A percentile compares a stretch with the other conserved stretches of the same genome.
These are phyloP conservation scores for Mycogone perniciosa DNA, from an alignment of 2,329 filamentous ascomycete genomes.

Conservation along the genomic window DNA sequence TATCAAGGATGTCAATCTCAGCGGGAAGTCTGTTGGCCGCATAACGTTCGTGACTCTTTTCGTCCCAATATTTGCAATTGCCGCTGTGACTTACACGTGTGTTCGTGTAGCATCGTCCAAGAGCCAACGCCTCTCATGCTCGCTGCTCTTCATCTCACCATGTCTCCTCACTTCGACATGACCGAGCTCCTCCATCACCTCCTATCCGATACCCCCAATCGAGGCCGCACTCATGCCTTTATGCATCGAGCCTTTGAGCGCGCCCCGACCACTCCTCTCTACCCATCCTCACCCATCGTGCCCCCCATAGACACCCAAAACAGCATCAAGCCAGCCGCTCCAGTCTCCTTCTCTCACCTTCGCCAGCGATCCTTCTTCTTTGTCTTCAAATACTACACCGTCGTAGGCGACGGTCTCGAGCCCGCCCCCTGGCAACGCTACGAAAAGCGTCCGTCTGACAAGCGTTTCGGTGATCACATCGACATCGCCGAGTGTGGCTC, in stretches of 20 bases:
- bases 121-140: conserved; percentile 56
- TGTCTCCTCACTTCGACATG: conserved; percentile 55
- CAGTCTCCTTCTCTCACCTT: conserved; percentile 26
- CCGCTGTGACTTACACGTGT: conserved; percentile 25
- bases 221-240: conserved; percentile 39
- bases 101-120: conserved; percentile 47
- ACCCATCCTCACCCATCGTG: conserved; percentile 14
- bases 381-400: conserved; percentile 59
- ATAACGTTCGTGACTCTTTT: conserved; percentile 42
- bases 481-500: conserved; percentile 54
- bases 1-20: conserved; percentile 32
- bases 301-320: conserved; percentile 7
- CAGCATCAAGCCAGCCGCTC: conserved; percentile 1
- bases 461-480: conserved; percentile 42
- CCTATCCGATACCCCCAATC: conserved; percentile 40
- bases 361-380: conserved; percentile 55
- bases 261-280: conserved; percentile 14
- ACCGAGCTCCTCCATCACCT: conserved; percentile 52
- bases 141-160: conserved; percentile 51
- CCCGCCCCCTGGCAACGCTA: conserved; percentile 56
- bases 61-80: too few relatives aligned
- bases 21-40: conserved; percentile 43
- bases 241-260: conserved; percentile 44
- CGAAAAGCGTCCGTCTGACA: conserved; percentile 39
- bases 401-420: conserved; percentile 48